Conservation (phyloP, 352 stramenopile species). For the Pythium rhizo-oryzae region DNA sequence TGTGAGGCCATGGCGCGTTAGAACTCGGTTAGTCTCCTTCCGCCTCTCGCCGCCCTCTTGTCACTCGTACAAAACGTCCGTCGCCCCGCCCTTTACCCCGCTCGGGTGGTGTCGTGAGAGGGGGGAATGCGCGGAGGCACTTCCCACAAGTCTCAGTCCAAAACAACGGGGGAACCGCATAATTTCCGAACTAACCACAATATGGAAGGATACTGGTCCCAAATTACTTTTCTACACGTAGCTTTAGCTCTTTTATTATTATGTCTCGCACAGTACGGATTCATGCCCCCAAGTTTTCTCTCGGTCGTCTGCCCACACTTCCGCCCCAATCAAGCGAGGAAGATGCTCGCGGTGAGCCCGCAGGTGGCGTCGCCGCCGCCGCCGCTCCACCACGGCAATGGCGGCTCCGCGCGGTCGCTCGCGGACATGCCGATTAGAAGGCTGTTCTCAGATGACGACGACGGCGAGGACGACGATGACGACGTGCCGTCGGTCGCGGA, state of each 20-base stretch:
- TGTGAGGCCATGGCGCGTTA: slow-evolving; percentile 4
- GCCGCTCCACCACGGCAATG: not conserved
- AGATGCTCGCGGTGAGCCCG: slow-evolving; percentile 25
- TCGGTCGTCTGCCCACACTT: not conserved
- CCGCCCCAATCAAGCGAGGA: not conserved
- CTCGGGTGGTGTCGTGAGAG: not conserved
- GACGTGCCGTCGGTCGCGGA: slow-evolving; percentile 51
- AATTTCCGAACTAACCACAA: slow-evolving; percentile 14
- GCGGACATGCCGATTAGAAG: slow-evolving; percentile 36
- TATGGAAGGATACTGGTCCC: slow-evolving; percentile 6
- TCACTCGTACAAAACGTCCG: too few relatives aligned
- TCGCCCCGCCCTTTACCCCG: too few relatives aligned
- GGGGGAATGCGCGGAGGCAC: not conserved
- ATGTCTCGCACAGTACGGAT: not conserved
- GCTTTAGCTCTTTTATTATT: not conserved
- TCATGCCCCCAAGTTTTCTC: not conserved
- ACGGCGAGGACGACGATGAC: slow-evolving; percentile 23
- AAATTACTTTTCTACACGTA: slow-evolving; percentile 6
- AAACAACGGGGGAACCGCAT: slow-evolving; percentile 1
- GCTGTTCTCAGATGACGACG: slow-evolving; percentile 17
- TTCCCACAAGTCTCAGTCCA: slow-evolving; percentile 14
- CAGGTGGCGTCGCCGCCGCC: slow-evolving; percentile 17
- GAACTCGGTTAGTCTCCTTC: not conserved
- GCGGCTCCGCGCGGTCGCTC: slow-evolving; percentile 13
- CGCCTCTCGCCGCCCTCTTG: too few relatives aligned